These are phyloP conservation scores for Botrytis paeoniae DNA, from an alignment of 2,329 filamentous ascomycete genomes.

Conservation along the genomic window DNA sequence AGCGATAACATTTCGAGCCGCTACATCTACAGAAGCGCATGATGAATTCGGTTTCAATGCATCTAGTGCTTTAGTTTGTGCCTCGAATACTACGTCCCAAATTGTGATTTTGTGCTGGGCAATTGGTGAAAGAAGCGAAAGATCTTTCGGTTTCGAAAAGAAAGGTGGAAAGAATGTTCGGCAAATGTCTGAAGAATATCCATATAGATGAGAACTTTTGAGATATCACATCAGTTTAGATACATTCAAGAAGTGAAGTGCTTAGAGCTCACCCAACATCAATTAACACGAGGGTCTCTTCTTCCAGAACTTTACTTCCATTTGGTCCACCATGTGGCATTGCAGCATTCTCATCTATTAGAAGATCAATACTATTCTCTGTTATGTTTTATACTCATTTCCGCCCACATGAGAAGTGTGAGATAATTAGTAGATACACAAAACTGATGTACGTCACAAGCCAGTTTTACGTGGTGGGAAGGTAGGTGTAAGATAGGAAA, in stretches of 20 bases:
- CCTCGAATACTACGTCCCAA: conserved; percentile 60
- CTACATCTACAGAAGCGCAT: conserved; percentile 59
- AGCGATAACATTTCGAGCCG: conserved; percentile 55
- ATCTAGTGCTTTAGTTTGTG: conserved; percentile 53
- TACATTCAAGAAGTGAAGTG: neutral
- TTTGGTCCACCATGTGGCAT: conserved; percentile 42
- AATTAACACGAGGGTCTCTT: conserved; percentile 58
- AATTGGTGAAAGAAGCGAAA: conserved; percentile 23
- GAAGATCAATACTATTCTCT: conserved; percentile 16
- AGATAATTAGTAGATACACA: neutral
- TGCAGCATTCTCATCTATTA: conserved; percentile 40
- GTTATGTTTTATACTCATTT: neutral
- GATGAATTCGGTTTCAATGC: conserved; percentile 51
- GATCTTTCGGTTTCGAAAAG: conserved; percentile 32
- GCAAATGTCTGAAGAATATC: conserved; percentile 63
- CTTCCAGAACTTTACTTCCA: conserved; percentile 48
- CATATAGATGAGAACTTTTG: conserved; percentile 53
- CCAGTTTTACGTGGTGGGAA: neutral
- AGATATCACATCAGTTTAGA: conserved; percentile 17
- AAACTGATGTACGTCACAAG: neutral
- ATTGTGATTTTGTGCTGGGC: conserved; percentile 52
- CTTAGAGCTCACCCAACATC: conserved; percentile 48
- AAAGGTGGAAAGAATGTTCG: conserved; percentile 55
- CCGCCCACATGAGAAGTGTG: neutral
- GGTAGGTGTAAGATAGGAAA: neutral